Conservation (phyloP, 1,284 basidiomycete species). For the Malassezia equina region DNA sequence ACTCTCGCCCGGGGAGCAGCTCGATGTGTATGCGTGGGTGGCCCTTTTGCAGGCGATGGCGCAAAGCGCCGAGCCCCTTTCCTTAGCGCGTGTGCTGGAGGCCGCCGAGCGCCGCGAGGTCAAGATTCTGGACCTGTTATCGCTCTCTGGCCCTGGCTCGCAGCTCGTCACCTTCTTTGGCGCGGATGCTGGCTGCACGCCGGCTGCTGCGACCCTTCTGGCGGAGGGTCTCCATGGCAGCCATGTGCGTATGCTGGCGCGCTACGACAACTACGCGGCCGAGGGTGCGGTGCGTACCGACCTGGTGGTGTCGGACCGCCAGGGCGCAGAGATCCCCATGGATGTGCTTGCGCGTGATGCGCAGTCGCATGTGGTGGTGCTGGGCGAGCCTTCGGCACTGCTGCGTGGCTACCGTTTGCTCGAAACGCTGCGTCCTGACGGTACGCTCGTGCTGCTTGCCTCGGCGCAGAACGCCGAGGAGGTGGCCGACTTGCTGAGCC, state of each 20-base stretch:
- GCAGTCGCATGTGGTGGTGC: slow-evolving; percentile 29
- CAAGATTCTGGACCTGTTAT: slow-evolving; percentile 20
- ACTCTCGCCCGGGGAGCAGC: slow-evolving; percentile 27
- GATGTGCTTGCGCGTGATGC: slow-evolving; percentile 30
- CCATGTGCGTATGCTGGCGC: slow-evolving; percentile 32
- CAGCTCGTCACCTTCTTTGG: slow-evolving; percentile 41
- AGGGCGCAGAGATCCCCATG: slow-evolving; percentile 30
- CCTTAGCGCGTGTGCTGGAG: slow-evolving; percentile 24
- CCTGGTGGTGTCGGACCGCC: slow-evolving; percentile 29
- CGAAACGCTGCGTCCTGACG: slow-evolving; percentile 32
- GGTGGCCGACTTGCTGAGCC: slow-evolving; percentile 35
- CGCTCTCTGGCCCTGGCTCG: slow-evolving; percentile 21
- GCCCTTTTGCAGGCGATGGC: slow-evolving; percentile 27
- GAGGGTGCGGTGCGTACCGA: slow-evolving; percentile 40
- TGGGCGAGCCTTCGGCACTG: slow-evolving; percentile 33
- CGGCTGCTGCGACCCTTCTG: slow-evolving; percentile 27
- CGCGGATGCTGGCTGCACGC: slow-evolving; percentile 33
- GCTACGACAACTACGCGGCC: slow-evolving; percentile 44
- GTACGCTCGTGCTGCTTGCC: slow-evolving; percentile 40
- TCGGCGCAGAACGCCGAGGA: slow-evolving; percentile 39
- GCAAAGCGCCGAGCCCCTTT: slow-evolving; percentile 18
- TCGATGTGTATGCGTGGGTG: slow-evolving; percentile 27
- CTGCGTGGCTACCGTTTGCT: slow-evolving; percentile 38
- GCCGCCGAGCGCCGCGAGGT: slow-evolving; percentile 14
- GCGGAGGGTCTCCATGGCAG: slow-evolving; percentile 33